Conservation (phyloP, 495 filamentous ascomycete species). For the Hyaloscypha hepaticicola region DNA sequence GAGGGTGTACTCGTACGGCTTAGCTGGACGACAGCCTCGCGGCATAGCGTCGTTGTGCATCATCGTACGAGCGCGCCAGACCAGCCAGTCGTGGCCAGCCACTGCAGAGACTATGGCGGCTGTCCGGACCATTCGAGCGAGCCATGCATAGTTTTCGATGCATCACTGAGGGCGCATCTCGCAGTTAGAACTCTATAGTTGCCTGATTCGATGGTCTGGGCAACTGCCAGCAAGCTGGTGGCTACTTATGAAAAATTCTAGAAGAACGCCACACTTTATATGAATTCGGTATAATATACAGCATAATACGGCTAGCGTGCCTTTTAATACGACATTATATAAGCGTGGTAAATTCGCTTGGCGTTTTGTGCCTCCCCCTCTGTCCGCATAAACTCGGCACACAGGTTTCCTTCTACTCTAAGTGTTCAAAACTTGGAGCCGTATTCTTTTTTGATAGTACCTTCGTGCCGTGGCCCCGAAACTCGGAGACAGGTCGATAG, state of each 20-base stretch:
- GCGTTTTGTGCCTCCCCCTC: background rate
- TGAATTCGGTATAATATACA: slow-evolving; percentile 5
- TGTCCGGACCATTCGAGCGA: too few relatives aligned
- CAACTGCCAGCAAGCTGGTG: slow-evolving; percentile 5
- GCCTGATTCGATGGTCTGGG: slow-evolving; percentile 2
- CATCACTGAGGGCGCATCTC: too few relatives aligned
- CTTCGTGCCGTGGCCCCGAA: background rate
- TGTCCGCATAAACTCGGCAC: background rate
- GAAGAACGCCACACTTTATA: slow-evolving; percentile 7
- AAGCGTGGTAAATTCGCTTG: slow-evolving; percentile 3
- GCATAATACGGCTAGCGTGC: slow-evolving; percentile 5
- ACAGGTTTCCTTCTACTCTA: too few relatives aligned
- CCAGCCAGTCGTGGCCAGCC: too few relatives aligned
- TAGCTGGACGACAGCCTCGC: background rate
- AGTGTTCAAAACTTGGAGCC: too few relatives aligned
- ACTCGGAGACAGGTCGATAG: background rate
- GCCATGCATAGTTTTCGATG: too few relatives aligned
- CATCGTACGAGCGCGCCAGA: slow-evolving; percentile 4
- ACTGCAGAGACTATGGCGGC: too few relatives aligned
- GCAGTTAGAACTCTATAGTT: slow-evolving; percentile 4
- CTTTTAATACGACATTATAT: slow-evolving; percentile 7
- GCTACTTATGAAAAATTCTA: background rate
- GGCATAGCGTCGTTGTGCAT: slow-evolving; percentile 2
- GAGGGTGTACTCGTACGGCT: slow-evolving; percentile 7
- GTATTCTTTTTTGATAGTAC: too few relatives aligned